Evolutionary conservation across 768 basidiomycete species (phyloP).

Genomic region (Hydnomerulius pinastri): DNA sequence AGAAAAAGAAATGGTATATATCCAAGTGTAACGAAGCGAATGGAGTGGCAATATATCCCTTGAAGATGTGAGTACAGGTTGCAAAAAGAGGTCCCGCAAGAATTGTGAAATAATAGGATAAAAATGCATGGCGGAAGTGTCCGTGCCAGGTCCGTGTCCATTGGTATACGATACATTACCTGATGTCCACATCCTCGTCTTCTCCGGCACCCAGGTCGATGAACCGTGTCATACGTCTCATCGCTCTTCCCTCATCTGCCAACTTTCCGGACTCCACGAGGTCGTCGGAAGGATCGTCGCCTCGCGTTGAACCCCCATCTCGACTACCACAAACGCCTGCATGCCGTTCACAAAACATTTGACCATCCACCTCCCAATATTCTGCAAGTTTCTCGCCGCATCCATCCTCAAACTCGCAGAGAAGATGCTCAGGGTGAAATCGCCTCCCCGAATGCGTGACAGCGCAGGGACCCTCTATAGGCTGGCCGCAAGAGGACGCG

Average conservation of each 20-base stretch:
- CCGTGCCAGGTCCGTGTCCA: slow-evolving; percentile 16
- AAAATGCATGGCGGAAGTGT: slow-evolving; percentile 12
- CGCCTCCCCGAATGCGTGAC: slow-evolving; percentile 78
- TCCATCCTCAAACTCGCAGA: slow-evolving; percentile 67
- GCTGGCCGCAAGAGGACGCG: slow-evolving; percentile 74
- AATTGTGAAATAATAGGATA: slow-evolving; percentile 18
- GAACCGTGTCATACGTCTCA: slow-evolving; percentile 78
- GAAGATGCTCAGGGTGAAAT: slow-evolving; percentile 88
- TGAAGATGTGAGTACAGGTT: slow-evolving; percentile 19
- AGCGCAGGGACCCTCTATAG: slow-evolving; percentile 93
- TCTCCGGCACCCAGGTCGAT: slow-evolving; percentile 59
- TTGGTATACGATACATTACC: slow-evolving; percentile 28
- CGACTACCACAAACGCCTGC: slow-evolving; percentile 39
- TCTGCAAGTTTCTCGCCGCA: slow-evolving; percentile 67
- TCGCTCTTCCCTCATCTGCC: slow-evolving; percentile 53
- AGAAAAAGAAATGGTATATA: slow-evolving; percentile 22
- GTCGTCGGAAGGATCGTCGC: slow-evolving; percentile 10
- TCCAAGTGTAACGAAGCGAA: slow-evolving; percentile 20
- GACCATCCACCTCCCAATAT: slow-evolving; percentile 87
- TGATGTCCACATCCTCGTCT: slow-evolving; percentile 31
- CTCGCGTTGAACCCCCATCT: slow-evolving; percentile 22
- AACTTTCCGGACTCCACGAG: slow-evolving; percentile 9
- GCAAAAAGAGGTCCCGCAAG: slow-evolving; percentile 16
- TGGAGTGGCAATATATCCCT: slow-evolving; percentile 14
- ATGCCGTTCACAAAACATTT: slow-evolving; percentile 87